Evolutionary conservation across 495 filamentous ascomycete genomes (phyloP).

Genomic region (Arthonia radiata): DNA sequence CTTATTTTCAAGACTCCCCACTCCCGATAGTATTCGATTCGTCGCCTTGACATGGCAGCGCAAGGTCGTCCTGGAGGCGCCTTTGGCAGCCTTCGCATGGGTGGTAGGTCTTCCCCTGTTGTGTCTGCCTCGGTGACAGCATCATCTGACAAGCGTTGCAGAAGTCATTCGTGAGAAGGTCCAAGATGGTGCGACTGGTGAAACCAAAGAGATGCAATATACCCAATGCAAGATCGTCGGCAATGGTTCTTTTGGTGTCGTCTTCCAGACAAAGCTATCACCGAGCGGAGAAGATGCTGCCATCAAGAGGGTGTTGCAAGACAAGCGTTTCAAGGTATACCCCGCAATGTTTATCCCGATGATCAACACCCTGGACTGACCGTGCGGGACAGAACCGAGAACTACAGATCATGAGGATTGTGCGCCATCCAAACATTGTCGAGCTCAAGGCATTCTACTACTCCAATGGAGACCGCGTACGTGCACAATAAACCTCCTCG

Average conservation of each 20-base stretch:
- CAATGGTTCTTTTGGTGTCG: conserved; percentile 95
- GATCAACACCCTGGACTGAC: conserved; percentile 1
- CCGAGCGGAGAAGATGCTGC: conserved; percentile 93
- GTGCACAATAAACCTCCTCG: conserved; percentile 16
- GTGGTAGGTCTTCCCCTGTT: neutral
- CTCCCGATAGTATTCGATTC: no score
- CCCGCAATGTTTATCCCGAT: neutral
- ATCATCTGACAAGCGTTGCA: conserved; percentile 12
- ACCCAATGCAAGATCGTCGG: conserved; percentile 99
- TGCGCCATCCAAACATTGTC: conserved; percentile 94
- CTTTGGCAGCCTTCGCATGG: neutral
- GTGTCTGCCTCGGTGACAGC: neutral
- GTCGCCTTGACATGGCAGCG: no score
- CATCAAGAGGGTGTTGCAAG: conserved; percentile 94
- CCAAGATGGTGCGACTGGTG: conserved; percentile 90
- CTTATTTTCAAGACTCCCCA: no score
- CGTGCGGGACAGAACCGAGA: conserved; percentile 57
- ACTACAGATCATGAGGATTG: conserved; percentile 97
- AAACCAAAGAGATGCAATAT: conserved; percentile 88
- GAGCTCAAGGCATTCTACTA: conserved; percentile 99
- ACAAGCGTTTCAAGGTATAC: conserved; percentile 93
- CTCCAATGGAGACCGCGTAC: conserved; percentile 90
- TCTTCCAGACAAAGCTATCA: conserved; percentile 96
- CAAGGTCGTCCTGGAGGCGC: no score
- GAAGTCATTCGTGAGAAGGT: conserved; percentile 98